Evolutionary conservation across 2,329 filamentous ascomycete species (phyloP).

Genomic region (Calycina herbarum): DNA sequence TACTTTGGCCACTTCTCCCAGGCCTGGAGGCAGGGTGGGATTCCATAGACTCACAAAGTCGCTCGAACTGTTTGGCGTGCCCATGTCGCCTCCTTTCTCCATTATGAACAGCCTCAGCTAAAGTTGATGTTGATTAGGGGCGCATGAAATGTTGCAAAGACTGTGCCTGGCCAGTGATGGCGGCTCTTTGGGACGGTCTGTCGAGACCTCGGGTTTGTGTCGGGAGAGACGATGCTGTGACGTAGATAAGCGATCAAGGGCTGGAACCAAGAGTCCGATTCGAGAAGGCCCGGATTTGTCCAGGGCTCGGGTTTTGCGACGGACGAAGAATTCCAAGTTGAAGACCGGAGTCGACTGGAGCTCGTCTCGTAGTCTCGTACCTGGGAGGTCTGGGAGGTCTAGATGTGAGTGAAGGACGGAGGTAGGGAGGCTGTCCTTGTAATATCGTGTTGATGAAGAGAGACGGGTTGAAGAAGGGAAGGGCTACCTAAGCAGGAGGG

Average conservation of each 20-base stretch:
- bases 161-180: neutral
- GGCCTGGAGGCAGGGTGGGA: neutral
- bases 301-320: neutral
- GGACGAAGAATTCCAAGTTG: neutral
- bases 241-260: slow-evolving; percentile 4
- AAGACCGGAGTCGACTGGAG: neutral
- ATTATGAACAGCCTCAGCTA: slow-evolving; percentile 23
- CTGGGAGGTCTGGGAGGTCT: neutral
- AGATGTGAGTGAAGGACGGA: neutral
- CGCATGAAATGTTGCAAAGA: neutral
- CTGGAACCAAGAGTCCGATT: slow-evolving; percentile 3
- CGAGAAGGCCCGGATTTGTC: neutral
- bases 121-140: neutral
- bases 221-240: slow-evolving; percentile 1
- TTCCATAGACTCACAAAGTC: slow-evolving; percentile 74
- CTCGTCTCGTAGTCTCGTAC: neutral
- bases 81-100: slow-evolving; percentile 38
- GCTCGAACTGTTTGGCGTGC: slow-evolving; percentile 76
- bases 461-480: neutral
- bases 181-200: neutral
- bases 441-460: neutral
- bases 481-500: neutral
- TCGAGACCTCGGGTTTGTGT: slow-evolving; percentile 1
- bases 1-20: neutral
- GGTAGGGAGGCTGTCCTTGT: slow-evolving; percentile 1